Conservation (phyloP, 768 basidiomycete genomes). For the Russula olivacea region DNA sequence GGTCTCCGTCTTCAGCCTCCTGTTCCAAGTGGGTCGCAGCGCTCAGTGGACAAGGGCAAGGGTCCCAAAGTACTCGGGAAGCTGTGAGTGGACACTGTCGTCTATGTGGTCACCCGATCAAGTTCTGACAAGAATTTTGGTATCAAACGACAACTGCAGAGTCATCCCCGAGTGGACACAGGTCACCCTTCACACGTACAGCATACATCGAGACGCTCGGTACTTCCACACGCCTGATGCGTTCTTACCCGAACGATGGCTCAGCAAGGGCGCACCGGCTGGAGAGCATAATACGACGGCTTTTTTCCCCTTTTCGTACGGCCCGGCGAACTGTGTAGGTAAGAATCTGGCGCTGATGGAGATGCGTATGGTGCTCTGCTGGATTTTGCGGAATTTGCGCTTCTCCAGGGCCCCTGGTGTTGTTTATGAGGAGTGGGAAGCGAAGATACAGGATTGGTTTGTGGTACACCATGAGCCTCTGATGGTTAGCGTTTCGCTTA, state of each 20-base stretch:
- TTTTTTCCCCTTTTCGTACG: constrained; percentile 41
- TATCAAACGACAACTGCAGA: not conserved
- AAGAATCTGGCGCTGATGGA: constrained; percentile 40
- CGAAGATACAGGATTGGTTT: too few species aligned
- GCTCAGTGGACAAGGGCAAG: constrained; percentile 34
- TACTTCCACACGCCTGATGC: constrained; percentile 12
- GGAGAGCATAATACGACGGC: constrained; percentile 30
- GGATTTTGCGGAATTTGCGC: constrained; percentile 36
- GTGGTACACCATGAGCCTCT: constrained; percentile 14
- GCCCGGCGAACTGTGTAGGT: constrained; percentile 40
- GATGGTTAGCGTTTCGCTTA: not conserved
- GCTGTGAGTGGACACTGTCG: not conserved
- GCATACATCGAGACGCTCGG: constrained; percentile 20
- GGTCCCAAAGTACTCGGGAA: constrained; percentile 29
- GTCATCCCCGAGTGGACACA: constrained; percentile 19
- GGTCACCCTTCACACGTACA: constrained; percentile 17
- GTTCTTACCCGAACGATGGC: constrained; percentile 22
- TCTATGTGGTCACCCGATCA: not conserved
- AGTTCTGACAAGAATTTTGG: not conserved
- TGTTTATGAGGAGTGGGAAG: not conserved
- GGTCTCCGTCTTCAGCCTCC: constrained; percentile 32
- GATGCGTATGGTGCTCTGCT: constrained; percentile 37
- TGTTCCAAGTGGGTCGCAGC: constrained; percentile 43
- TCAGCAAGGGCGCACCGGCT: not conserved
- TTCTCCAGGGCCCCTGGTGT: constrained; percentile 2